These are phyloP conservation scores for Jamesozyma rosinii DNA, from an alignment of 805 yeast genomes.

Conservation along the genomic window DNA sequence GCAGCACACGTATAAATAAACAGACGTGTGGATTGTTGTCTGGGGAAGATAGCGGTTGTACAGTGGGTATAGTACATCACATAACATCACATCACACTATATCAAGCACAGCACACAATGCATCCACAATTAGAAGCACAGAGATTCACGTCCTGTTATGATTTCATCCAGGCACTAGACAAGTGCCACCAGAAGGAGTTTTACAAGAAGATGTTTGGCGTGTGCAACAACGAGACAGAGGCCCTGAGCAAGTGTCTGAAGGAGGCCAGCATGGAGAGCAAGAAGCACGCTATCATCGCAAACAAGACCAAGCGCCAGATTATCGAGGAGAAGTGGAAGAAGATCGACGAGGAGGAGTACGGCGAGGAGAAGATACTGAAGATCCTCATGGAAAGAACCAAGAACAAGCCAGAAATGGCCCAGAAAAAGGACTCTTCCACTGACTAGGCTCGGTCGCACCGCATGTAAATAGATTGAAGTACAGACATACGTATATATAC, in stretches of 20 bases:
- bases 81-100: too few relatives aligned
- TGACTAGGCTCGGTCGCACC: too few relatives aligned
- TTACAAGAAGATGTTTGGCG: constrained; percentile 63
- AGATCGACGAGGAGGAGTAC: constrained; percentile 64
- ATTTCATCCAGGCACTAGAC: constrained; percentile 77
- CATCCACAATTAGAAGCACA: constrained; percentile 48
- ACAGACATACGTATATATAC: too few relatives aligned
- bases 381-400: constrained; percentile 45
- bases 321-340: constrained; percentile 48
- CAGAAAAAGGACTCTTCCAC: too few relatives aligned
- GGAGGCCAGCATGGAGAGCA: constrained; percentile 57
- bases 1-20: neutral
- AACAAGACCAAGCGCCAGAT: constrained; percentile 49
- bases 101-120: too few relatives aligned
- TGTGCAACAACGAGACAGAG: constrained; percentile 76
- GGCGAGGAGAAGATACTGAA: constrained; percentile 67
- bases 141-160: constrained; percentile 58
- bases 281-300: constrained; percentile 42
- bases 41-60: too few relatives aligned
- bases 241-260: constrained; percentile 74
- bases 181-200: constrained; percentile 73
- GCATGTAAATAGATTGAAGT: too few relatives aligned
- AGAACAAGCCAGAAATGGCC: neutral
- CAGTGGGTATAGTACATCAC: too few relatives aligned
- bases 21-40: too few relatives aligned